Percentiles rank a stretch among this genome's conserved stretches.
Conservation (phyloP, 176 grass and related monocot genomes). For the Bolboschoenus planiculmis region DNA sequence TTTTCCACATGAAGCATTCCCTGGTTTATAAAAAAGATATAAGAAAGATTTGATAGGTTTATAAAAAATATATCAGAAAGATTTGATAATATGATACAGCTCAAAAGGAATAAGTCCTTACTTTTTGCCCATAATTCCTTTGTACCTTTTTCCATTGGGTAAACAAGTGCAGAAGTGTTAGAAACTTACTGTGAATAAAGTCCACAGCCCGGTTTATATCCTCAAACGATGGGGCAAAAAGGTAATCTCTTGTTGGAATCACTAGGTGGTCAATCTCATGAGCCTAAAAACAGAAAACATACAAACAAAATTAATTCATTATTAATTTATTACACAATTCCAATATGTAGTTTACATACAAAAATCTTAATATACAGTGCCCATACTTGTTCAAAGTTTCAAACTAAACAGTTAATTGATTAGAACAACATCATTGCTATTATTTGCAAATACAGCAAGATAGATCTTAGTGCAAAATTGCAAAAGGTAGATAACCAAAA, state of each 20-base stretch:
- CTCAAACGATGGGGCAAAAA: slow-evolving; percentile 67
- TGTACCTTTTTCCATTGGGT: not conserved
- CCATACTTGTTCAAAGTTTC: not conserved
- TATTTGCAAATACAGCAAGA: not conserved
- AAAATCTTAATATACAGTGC: not conserved
- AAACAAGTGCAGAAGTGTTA: not conserved
- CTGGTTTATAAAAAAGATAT: slow-evolving; percentile 35
- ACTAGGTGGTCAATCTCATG: slow-evolving; percentile 81
- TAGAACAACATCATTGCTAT: not conserved
- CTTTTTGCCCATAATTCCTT: not conserved
- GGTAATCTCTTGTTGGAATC: slow-evolving; percentile 93
- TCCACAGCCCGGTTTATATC: slow-evolving; percentile 82
- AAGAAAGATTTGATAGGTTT: not conserved
- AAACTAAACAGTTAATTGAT: not conserved
- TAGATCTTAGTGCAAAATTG: not conserved
- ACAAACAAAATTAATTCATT: slow-evolving; percentile 5
- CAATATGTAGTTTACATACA: not conserved
- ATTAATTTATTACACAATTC: not conserved
- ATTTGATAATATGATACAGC: not conserved
- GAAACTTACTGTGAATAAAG: slow-evolving; percentile 82
- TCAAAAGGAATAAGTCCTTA: not conserved
- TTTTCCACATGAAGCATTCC: slow-evolving; percentile 44
- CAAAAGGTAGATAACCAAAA: not conserved
- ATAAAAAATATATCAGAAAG: not conserved
- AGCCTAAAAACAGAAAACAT: slow-evolving; percentile 30